Evolutionary conservation across 768 basidiomycete genomes (phyloP).

Genomic region (Aureoboletus auriporus): DNA sequence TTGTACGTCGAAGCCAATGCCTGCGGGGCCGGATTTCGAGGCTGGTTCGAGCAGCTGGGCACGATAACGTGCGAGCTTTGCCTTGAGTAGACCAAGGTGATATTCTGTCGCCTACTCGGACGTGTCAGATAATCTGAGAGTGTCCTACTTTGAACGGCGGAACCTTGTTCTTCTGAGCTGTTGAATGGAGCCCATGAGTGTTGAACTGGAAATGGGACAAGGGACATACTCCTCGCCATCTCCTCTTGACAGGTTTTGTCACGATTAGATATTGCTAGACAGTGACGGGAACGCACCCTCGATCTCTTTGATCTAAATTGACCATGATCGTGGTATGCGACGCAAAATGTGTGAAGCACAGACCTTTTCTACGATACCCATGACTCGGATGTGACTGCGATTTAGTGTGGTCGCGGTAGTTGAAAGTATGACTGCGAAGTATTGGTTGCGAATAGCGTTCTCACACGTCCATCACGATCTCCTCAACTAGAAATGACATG

Average conservation of each 20-base stretch:
- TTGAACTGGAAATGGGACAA: neutral
- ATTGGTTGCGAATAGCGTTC: too few species aligned
- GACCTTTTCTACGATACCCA: conserved; percentile 95
- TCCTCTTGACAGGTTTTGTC: conserved; percentile 57
- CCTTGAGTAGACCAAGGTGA: conserved; percentile 89
- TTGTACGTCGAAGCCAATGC: conserved; percentile 87
- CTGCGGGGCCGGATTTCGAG: conserved; percentile 74
- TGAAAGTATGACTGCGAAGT: too few species aligned
- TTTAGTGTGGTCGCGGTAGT: neutral
- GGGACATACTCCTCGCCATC: conserved; percentile 87
- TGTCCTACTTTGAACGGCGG: neutral
- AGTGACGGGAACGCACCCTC: conserved; percentile 61
- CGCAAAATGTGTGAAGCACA: conserved; percentile 5
- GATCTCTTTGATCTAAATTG: conserved; percentile 82
- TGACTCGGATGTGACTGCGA: conserved; percentile 38
- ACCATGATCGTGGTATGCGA: conserved; percentile 2
- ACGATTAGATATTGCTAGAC: conserved; percentile 7
- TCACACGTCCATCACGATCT: too few species aligned
- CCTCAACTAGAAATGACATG: too few species aligned
- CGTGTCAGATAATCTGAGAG: conserved; percentile 11
- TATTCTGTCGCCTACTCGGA: conserved; percentile 80
- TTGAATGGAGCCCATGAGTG: neutral
- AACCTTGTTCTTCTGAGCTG: conserved; percentile 96
- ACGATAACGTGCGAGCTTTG: conserved; percentile 91
- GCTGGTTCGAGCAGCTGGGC: conserved; percentile 92